Conservation (phyloP, 331 rosid species). For the Pyracantha coccinea region DNA sequence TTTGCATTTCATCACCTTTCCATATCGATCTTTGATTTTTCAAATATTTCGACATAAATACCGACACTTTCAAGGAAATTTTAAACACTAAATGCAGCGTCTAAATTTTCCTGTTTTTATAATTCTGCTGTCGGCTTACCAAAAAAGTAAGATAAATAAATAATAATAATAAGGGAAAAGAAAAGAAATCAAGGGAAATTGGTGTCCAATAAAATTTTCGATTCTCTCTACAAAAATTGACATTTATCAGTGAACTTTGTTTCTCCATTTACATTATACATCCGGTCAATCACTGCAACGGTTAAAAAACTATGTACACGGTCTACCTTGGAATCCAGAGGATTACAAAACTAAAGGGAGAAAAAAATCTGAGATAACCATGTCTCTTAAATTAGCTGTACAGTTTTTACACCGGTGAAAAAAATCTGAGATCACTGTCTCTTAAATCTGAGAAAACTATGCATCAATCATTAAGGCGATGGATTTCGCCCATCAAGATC, state of each 20-base stretch:
- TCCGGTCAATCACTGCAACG: background rate
- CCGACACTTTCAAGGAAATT: too few species aligned
- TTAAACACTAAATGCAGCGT: background rate
- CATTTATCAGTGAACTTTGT: background rate
- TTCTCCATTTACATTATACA: background rate
- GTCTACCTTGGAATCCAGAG: background rate
- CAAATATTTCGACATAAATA: too few species aligned
- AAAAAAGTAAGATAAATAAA: background rate
- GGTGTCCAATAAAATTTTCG: background rate
- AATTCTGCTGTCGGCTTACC: background rate
- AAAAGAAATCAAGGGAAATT: background rate
- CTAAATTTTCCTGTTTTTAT: too few species aligned
- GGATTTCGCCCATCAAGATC: slow-evolving; percentile 72
- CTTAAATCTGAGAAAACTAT: background rate
- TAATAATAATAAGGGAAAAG: background rate
- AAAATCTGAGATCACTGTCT: background rate
- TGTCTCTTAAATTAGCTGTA: slow-evolving; percentile 1
- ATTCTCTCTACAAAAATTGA: background rate
- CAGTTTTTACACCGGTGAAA: background rate
- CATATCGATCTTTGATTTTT: too few species aligned
- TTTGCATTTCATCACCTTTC: too few species aligned
- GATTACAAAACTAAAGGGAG: background rate
- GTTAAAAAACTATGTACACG: background rate
- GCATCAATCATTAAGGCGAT: slow-evolving; percentile 52
- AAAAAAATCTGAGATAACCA: background rate